Conservation (phyloP, 805 yeast genomes). For the Suhomyces sp. region DNA sequence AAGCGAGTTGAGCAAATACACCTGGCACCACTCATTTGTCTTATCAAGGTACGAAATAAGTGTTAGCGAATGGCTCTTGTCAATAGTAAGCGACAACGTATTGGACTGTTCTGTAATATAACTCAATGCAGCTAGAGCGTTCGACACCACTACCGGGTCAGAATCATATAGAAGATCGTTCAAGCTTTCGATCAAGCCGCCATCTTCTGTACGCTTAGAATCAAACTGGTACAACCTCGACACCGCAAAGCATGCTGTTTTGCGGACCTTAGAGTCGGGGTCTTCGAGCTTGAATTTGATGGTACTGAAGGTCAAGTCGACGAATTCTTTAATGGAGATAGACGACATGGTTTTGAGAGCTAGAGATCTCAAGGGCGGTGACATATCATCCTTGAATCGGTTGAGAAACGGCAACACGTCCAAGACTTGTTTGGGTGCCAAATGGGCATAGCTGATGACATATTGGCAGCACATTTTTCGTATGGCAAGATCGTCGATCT, state of each 20-base stretch:
- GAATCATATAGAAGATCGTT: constrained; percentile 55
- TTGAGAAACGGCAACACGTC: constrained; percentile 55
- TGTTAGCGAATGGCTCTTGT: constrained; percentile 39
- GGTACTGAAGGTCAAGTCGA: constrained; percentile 43
- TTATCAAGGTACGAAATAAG: constrained; percentile 33
- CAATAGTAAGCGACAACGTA: constrained; percentile 51
- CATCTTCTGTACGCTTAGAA: constrained; percentile 41
- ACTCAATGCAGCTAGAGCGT: constrained; percentile 65
- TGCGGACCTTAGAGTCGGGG: constrained; percentile 57
- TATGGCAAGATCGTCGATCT: constrained; percentile 13
- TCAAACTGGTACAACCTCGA: constrained; percentile 63
- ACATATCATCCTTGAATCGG: constrained; percentile 48
- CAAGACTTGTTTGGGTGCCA: constrained; percentile 53
- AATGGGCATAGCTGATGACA: constrained; percentile 56
- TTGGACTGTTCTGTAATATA: constrained; percentile 59
- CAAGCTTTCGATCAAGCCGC: constrained; percentile 45
- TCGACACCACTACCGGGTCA: constrained; percentile 60
- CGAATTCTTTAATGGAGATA: constrained; percentile 52
- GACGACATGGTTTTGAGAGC: constrained; percentile 64
- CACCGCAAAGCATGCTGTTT: constrained; percentile 66
- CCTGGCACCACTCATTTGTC: constrained; percentile 70
- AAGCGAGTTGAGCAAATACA: constrained; percentile 61
- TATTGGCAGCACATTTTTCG: constrained; percentile 59
- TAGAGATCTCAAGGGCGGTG: constrained; percentile 53
- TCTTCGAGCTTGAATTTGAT: constrained; percentile 40